phyloP scores from a whole-genome alignment of 1,139 yeast genomes.

The Yarrowia galli region DNA sequence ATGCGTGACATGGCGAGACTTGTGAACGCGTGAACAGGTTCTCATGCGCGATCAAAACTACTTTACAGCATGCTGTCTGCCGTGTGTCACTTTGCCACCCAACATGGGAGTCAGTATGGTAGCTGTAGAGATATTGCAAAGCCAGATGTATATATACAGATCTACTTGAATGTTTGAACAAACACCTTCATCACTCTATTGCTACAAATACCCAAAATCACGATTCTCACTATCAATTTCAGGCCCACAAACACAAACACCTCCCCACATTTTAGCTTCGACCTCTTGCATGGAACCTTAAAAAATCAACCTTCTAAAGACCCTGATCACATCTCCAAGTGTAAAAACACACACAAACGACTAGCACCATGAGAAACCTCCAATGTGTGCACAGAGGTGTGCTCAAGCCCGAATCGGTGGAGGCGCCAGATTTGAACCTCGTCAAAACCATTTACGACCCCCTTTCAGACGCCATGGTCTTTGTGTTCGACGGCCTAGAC shows the following conservation, averaged over 20 bases:
- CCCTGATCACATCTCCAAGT: background rate
- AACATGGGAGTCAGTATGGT: background rate
- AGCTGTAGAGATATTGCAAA: background rate
- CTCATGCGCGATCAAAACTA: constrained; percentile 35
- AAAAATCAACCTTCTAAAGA: constrained; percentile 30
- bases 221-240: background rate
- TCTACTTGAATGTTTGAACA: too few species aligned
- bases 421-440: constrained; percentile 65
- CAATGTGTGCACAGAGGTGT: constrained; percentile 47
- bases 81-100: constrained; percentile 7
- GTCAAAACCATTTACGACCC: constrained; percentile 74
- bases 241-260: background rate
- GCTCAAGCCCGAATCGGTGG: constrained; percentile 44
- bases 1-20: constrained; percentile 35
- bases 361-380: constrained; percentile 47
- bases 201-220: background rate
- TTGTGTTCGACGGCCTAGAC: constrained; percentile 66
- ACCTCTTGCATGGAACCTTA: constrained; percentile 12
- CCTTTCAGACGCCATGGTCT: constrained; percentile 73
- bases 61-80: background rate
- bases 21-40: constrained; percentile 27
- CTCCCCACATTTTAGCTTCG: constrained; percentile 4
- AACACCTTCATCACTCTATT: too few species aligned
- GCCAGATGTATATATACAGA: background rate
- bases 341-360: background rate